Conservation (phyloP, 2,329 filamentous ascomycete genomes). For the Aspergillus amoenus region DNA sequence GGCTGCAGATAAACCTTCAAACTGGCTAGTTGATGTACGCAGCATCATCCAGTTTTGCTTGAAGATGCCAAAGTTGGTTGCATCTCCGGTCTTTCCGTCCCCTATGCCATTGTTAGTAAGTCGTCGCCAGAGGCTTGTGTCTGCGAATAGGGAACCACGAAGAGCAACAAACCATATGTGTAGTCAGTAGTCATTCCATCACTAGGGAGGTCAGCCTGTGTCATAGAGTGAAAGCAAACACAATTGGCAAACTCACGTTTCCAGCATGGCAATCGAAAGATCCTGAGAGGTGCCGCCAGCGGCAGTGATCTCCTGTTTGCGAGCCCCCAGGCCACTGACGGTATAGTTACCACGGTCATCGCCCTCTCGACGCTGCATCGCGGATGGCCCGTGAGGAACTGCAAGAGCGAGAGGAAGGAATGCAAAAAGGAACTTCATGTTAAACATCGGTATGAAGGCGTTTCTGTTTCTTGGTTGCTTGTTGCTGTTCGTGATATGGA, state of each 20-base stretch:
- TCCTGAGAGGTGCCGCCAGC: constrained; percentile 25
- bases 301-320: constrained; percentile 21
- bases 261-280: constrained; percentile 27
- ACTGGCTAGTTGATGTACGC: too few relatives aligned
- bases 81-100: constrained; percentile 29
- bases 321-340: constrained; percentile 18
- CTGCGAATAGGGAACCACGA: neutral
- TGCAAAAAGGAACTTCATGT: neutral
- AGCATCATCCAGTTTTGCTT: neutral
- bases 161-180: constrained; percentile 17
- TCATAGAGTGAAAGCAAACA: neutral
- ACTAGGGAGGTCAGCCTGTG: constrained; percentile 1
- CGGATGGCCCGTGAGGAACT: neutral
- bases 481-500: neutral
- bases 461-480: neutral
- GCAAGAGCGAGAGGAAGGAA: neutral
- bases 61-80: constrained; percentile 30
- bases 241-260: constrained; percentile 15
- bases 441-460: neutral
- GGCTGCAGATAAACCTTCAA: too few relatives aligned
- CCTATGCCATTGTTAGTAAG: constrained; percentile 9
- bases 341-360: constrained; percentile 21
- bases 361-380: neutral
- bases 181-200: constrained; percentile 23
- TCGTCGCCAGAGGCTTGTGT: neutral